Evolutionary conservation across 169 alveolate genomes (phyloP).

Genomic region (Plasmodium cynomolgi): DNA sequence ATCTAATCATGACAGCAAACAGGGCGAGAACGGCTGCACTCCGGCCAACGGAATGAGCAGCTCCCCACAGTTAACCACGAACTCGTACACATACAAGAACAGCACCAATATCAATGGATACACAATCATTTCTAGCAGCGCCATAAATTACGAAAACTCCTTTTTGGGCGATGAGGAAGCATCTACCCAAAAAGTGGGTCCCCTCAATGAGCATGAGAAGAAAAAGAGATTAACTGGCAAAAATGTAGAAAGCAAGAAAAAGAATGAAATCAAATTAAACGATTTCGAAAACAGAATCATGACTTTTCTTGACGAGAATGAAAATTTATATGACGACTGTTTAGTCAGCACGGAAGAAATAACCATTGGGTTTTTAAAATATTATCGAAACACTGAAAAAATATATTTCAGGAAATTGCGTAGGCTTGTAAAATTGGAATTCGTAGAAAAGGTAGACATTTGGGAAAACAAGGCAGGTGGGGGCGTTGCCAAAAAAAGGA

Average conservation of each 20-base stretch:
- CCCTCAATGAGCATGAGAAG: not conserved
- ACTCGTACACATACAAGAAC: not conserved
- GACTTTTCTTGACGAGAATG: slow-evolving; percentile 1
- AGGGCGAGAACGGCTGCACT: not conserved
- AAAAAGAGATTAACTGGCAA: not conserved
- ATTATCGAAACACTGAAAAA: slow-evolving; percentile 2
- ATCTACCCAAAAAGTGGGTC: not conserved
- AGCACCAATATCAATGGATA: not conserved
- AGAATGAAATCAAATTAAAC: not conserved
- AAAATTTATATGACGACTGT: slow-evolving; percentile 26
- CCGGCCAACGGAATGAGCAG: not conserved
- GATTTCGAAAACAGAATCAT: slow-evolving; percentile 27
- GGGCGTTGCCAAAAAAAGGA: not conserved
- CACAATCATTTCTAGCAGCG: not conserved
- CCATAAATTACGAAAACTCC: not conserved
- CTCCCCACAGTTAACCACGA: not conserved
- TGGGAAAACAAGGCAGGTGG: slow-evolving; percentile 7
- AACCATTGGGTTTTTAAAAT: slow-evolving; percentile 35
- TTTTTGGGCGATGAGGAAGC: not conserved
- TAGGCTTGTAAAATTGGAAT: slow-evolving; percentile 23
- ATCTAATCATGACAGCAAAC: not conserved
- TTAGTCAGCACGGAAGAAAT: slow-evolving; percentile 66
- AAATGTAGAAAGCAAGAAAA: not conserved
- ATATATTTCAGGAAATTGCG: slow-evolving; percentile 13
- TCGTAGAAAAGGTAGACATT: slow-evolving; percentile 9